These are phyloP conservation scores for Gnaphalium uliginosum DNA, from an alignment of 129 eudicot genomes.

Conservation along the genomic window DNA sequence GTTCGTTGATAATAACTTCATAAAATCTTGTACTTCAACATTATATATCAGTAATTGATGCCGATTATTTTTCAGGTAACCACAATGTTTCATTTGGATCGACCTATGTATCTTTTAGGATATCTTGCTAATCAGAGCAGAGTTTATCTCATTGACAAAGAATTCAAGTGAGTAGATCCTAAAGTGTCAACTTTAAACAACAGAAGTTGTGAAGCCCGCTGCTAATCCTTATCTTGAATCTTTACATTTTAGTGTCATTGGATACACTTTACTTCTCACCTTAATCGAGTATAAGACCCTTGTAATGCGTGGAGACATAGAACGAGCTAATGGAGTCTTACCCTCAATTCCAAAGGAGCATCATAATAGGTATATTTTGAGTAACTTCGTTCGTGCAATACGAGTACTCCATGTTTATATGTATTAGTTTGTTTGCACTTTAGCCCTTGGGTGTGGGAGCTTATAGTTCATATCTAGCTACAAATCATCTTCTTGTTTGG, in stretches of 20 bases:
- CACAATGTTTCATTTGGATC: conserved; percentile 37
- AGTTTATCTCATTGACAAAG: conserved; percentile 37
- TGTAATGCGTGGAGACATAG: conserved; percentile 95
- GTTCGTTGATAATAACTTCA: neutral
- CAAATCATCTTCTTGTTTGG: neutral
- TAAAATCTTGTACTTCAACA: neutral
- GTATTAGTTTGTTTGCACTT: conserved; percentile 7
- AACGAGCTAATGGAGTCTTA: conserved; percentile 72
- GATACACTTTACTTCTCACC: conserved; percentile 81
- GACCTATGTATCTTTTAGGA: conserved; percentile 38
- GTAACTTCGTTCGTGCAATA: neutral
- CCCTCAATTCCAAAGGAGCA: conserved; percentile 90
- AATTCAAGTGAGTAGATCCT: conserved; percentile 30
- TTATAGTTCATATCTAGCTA: neutral
- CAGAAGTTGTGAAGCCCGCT: neutral
- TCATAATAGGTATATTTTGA: conserved; percentile 54
- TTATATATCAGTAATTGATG: conserved; percentile 3
- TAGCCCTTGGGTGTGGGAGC: neutral
- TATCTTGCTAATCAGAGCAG: conserved; percentile 43
- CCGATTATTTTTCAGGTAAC: conserved; percentile 19
- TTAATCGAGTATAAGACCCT: conserved; percentile 94
- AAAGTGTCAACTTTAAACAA: neutral
- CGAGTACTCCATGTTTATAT: neutral
- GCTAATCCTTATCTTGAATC: conserved; percentile 12
- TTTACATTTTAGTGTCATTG: conserved; percentile 62